Base-by-base conservation (phyloP, 768 basidiomycete species). In the Baorangia bicolor region DNA sequence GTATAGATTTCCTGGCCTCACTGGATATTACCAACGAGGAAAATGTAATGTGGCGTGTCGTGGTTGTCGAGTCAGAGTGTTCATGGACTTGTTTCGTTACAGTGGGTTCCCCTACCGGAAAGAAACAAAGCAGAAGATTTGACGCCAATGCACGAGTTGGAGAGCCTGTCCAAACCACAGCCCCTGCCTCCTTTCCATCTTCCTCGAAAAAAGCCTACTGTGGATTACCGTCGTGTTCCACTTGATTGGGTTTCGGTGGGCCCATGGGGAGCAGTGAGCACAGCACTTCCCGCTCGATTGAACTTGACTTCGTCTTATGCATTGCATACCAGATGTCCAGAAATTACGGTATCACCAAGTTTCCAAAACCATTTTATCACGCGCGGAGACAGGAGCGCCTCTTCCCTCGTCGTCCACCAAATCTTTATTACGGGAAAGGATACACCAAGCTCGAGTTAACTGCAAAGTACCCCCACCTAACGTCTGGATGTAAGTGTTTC, bases 381-480 rank as follows among this genome's bases (percentile, higher is more conserved):
- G 55, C 62, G 8, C 62, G 58, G 33, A 69, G 69, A 49, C 62
- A 56, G 27, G 68, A 71, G 8, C 35, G n/a, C 7, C 39, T 64
- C 28, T 52, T 51, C n/a, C 55, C 56, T 39, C 47, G 39, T 47
- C 69, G 67, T 21, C 40, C 63, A 13, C 61, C 69, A 23, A 71
- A 55, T 46, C 50, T 71, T 27, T 62, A 63, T 50, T 51, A 56
- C 39, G 68, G 66, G 27, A 58, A 47, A 16, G 64, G 59, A 4
- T 73, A 60, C 43, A 51, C 54, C 40, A 71, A 72, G 25, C 61
- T 72, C 21, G 59, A 57, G 34, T 20, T 69, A 25, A 61, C 55
- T n/a, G 61, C 60, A 40, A 66, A 66, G 54, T 74, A 80, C 55
- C 80, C 78, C 52, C 71, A 74, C 40, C 65, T 80, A 5, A 70